Base-by-base conservation (phyloP, 2,329 filamentous ascomycete genomes). In the Dothideomycetidae sp. region DNA sequence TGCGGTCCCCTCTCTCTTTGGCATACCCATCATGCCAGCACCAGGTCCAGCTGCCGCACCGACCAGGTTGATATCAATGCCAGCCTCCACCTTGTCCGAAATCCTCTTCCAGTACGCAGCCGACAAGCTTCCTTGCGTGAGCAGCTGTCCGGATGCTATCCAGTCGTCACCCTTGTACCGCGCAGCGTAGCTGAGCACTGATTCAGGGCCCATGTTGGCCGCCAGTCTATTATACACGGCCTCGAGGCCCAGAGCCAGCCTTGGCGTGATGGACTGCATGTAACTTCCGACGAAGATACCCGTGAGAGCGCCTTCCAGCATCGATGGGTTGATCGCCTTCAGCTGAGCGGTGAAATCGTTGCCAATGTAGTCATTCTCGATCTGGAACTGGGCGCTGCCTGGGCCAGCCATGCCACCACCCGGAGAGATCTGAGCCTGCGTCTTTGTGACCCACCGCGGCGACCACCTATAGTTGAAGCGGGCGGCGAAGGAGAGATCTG, bases 281-380 rank as follows among this genome's bases (percentile, higher is more conserved):
- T 96, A 96, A 67, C 81, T 90, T 51, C 83, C 86, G 53, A 98
- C 86, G 58, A 84, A 84, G 62, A 96, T 93, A 51, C 90, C 90
- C 16, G 88, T 98, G 36, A 94, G 62, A 39, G 85, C 84, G 42
- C 90, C 88, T 57, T 96, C 86, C 37, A 98, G 73, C 48, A 79
- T 68, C 4, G 85, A 94, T n/a, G 90, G 90, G 67, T 96, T 96
- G 56, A 96, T 73, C 54, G 84, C 78, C 68, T 96, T 98, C 50
- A 98, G 55, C 29, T 82, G 88, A 15, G 85, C 84, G 31, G 81
- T 88, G 64, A 98, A 98, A 63, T 98, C 90, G 52, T 74, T 68
- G 55, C 90, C 90, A 14, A 75, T 81, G 65, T 94, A 96, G 64
- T 98, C 90, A 59, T 93, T 84, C 60, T 98, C 90, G 57, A 94